These are phyloP conservation scores for Collybiopsis luxurians DNA, from an alignment of 768 basidiomycete genomes.

Conservation along the genomic window DNA sequence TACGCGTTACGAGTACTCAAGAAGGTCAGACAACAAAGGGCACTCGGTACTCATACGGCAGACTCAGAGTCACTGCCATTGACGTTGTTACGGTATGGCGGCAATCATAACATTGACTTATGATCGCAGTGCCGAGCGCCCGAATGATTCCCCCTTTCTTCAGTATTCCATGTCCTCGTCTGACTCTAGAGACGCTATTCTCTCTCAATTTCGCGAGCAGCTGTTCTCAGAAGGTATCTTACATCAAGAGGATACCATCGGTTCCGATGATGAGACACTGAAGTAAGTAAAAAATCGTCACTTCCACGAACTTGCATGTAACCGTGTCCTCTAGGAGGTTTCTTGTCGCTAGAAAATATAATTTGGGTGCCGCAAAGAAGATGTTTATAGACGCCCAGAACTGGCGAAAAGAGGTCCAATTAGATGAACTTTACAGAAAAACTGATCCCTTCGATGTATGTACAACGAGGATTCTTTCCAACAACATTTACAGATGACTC, in stretches of 20 bases:
- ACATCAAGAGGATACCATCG: slow-evolving; percentile 59
- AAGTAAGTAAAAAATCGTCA: slow-evolving; percentile 54
- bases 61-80: no score
- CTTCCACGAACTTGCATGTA: background rate
- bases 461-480: slow-evolving; percentile 5
- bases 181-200: slow-evolving; percentile 23
- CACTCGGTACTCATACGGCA: no score
- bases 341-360: slow-evolving; percentile 69
- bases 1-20: no score
- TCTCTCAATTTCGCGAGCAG: slow-evolving; percentile 50
- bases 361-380: slow-evolving; percentile 52
- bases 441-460: slow-evolving; percentile 51
- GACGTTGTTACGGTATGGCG: no score
- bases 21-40: no score
- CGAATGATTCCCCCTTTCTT: background rate
- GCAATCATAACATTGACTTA: no score
- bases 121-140: no score
- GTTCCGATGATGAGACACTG: slow-evolving; percentile 57
- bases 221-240: slow-evolving; percentile 52
- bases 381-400: slow-evolving; percentile 68
- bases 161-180: background rate
- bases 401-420: slow-evolving; percentile 55
- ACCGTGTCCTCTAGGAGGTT: slow-evolving; percentile 46
- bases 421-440: slow-evolving; percentile 38
- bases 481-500: background rate